phyloP scores from a whole-genome alignment of 257 asterid genomes.

The Nicotiana knightiana region DNA sequence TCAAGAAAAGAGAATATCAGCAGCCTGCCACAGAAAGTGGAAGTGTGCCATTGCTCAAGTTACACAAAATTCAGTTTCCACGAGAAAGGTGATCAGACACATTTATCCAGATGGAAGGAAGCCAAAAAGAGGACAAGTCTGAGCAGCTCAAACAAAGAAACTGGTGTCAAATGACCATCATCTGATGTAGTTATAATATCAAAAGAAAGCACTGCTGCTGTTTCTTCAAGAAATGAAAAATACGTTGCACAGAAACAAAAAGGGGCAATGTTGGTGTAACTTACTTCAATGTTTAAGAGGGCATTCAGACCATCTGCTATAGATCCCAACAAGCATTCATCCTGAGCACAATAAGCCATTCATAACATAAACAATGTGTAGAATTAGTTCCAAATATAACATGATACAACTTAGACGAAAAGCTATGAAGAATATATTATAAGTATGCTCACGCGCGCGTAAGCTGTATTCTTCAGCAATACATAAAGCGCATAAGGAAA shows the following conservation, averaged over 20 bases:
- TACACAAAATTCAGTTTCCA: background rate
- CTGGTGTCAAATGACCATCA: background rate
- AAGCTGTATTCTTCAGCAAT: background rate
- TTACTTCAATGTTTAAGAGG: constrained; percentile 81
- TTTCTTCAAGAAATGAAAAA: background rate
- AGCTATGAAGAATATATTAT: background rate
- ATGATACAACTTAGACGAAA: background rate
- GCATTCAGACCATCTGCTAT: constrained; percentile 91
- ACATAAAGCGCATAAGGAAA: background rate
- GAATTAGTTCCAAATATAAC: background rate
- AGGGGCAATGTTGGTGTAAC: constrained; percentile 15
- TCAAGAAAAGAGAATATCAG: background rate
- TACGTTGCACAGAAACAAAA: background rate
- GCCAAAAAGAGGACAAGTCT: background rate
- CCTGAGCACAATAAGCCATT: constrained; percentile 37
- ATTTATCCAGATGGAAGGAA: background rate
- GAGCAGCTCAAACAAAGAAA: background rate
- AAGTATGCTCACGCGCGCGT: background rate
- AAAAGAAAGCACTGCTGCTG: background rate
- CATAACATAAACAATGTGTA: background rate
- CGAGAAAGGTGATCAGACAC: background rate
- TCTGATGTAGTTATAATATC: background rate
- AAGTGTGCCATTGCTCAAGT: too few species aligned
- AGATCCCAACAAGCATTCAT: constrained; percentile 52
- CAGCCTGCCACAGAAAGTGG: background rate